phyloP scores from a whole-genome alignment of 208 protist genomes.

The Tetramitus jugosus region DNA sequence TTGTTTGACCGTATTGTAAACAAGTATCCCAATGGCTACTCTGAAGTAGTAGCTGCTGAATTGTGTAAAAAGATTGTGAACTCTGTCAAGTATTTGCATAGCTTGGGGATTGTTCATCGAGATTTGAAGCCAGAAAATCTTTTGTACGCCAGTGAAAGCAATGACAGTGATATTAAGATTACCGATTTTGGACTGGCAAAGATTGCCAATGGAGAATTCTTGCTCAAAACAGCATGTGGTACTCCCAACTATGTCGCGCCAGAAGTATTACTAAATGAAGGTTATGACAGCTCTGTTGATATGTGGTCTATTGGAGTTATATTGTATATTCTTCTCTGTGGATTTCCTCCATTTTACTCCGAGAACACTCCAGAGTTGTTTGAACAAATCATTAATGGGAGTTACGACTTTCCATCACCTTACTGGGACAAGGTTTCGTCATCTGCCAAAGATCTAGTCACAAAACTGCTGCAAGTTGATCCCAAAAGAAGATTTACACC shows the following conservation, averaged over 20 bases:
- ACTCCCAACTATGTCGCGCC: slow-evolving; percentile 84
- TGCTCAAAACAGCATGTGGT: slow-evolving; percentile 78
- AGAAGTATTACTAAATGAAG: slow-evolving; percentile 78
- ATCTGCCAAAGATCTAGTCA: slow-evolving; percentile 22
- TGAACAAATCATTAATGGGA: slow-evolving; percentile 34
- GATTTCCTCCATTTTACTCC: slow-evolving; percentile 44
- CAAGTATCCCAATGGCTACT: slow-evolving; percentile 37
- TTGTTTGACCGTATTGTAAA: slow-evolving; percentile 39
- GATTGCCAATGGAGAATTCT: slow-evolving; percentile 33
- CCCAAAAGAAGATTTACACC: slow-evolving; percentile 22
- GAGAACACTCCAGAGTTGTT: slow-evolving; percentile 42
- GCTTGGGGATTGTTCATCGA: slow-evolving; percentile 2
- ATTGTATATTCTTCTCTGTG: slow-evolving; percentile 62
- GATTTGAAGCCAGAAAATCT: slow-evolving; percentile 27
- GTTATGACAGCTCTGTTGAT: slow-evolving; percentile 88
- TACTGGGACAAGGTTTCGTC: slow-evolving; percentile 40
- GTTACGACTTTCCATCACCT: slow-evolving; percentile 38
- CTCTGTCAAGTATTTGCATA: slow-evolving; percentile 9
- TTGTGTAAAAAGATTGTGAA: background rate
- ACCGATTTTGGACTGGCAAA: slow-evolving; percentile 42
- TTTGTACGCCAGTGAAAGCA: slow-evolving; percentile 28
- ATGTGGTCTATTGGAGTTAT: slow-evolving; percentile 92
- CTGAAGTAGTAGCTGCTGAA: slow-evolving; percentile 22
- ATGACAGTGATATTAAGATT: slow-evolving; percentile 39
- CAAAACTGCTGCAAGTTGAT: background rate